Evolutionary conservation across 2,329 filamentous ascomycete species (phyloP).

Genomic region (Simplicillium aogashimaense): DNA sequence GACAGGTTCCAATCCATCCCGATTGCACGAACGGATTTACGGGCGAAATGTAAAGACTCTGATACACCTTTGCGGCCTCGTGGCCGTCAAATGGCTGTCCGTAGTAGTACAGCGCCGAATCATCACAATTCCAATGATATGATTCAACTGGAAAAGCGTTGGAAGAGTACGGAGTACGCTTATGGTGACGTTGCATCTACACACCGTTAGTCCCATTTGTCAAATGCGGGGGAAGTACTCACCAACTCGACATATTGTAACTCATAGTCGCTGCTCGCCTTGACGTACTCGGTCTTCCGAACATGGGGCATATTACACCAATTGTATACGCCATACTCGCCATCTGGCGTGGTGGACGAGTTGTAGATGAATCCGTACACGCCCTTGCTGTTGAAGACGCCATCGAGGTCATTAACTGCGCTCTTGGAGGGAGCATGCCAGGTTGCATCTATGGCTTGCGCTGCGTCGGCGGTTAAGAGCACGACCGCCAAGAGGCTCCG

Average conservation of each 20-base stretch:
- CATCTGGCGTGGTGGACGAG: conserved; percentile 46
- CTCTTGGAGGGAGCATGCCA: conserved; percentile 51
- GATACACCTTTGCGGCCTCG: conserved; percentile 47
- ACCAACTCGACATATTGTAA: conserved; percentile 69
- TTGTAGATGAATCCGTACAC: conserved; percentile 69
- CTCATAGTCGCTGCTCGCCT: conserved; percentile 43
- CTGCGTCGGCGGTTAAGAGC: conserved; percentile 5
- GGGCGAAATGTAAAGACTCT: conserved; percentile 50
- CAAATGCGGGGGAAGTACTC: conserved; percentile 18
- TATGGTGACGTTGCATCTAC: conserved; percentile 73
- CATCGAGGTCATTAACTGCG: conserved; percentile 50
- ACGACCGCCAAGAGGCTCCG: background rate
- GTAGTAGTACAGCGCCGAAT: conserved; percentile 61
- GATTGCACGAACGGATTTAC: conserved; percentile 56
- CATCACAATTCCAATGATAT: conserved; percentile 63
- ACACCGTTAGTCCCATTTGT: background rate
- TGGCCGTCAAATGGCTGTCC: conserved; percentile 46
- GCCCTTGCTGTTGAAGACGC: conserved; percentile 47
- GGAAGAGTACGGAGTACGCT: conserved; percentile 68
- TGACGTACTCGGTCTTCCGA: conserved; percentile 53
- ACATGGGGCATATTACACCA: conserved; percentile 87
- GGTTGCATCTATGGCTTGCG: conserved; percentile 24
- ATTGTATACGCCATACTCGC: conserved; percentile 58
- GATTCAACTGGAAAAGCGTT: conserved; percentile 69
- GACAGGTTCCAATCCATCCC: conserved; percentile 65